phyloP scores from a whole-genome alignment of 2,329 filamentous ascomycete genomes.

The Apiospora marii region DNA sequence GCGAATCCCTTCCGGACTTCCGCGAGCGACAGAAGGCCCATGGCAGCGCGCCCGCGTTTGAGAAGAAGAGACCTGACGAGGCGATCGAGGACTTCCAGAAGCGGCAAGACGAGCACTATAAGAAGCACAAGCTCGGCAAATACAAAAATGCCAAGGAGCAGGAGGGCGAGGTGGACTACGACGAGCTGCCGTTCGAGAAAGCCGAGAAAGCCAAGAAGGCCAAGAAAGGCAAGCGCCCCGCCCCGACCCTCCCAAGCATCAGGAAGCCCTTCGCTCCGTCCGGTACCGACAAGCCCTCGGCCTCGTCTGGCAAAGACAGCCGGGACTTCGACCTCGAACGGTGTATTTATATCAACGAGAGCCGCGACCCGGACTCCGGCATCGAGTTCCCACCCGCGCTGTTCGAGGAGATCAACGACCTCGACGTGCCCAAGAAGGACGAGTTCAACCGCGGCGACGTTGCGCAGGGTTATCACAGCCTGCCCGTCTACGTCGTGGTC shows the following conservation, averaged over 20 bases:
- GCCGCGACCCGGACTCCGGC: neutral
- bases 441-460: neutral
- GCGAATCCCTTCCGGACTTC: no score
- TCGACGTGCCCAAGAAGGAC: neutral
- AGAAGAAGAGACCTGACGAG: neutral
- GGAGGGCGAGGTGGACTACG: neutral
- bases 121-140: neutral
- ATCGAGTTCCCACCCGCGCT: neutral
- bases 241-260: no score
- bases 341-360: neutral
- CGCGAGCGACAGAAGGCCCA: no score
- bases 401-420: neutral
- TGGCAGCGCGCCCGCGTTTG: neutral
- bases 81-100: neutral
- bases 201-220: neutral
- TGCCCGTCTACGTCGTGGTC: neutral
- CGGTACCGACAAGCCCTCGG: no score
- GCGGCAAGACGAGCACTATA: neutral
- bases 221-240: neutral
- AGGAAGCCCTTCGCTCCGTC: no score
- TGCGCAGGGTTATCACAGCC: rapidly evolving
- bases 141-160: neutral
- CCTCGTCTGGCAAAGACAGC: neutral
- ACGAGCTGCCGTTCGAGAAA: neutral
- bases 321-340: neutral